phyloP scores from a whole-genome alignment of 2,329 filamentous ascomycete genomes.

The Parastagonospora nodorum region DNA sequence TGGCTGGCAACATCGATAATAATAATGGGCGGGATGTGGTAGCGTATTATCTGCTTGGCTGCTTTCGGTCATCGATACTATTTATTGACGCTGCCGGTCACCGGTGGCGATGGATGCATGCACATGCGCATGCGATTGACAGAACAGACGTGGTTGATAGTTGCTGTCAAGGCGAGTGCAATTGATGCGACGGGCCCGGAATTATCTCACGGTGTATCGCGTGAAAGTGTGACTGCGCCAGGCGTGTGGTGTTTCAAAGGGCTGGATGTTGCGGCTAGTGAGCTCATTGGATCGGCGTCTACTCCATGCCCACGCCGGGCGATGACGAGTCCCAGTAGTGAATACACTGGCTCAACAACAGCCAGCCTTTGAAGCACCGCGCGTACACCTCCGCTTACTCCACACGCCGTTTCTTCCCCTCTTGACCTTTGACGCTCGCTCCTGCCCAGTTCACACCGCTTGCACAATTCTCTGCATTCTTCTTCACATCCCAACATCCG shows the following conservation, averaged over 20 bases:
- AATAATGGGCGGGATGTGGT: too few species aligned
- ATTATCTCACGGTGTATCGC: background rate
- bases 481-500: background rate
- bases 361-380: conserved; percentile 4
- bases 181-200: background rate
- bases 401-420: background rate
- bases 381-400: conserved; percentile 5
- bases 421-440: conserved; percentile 5
- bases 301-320: conserved; percentile 1
- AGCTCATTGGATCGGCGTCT: conserved; percentile 6
- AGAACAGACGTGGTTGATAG: too few species aligned
- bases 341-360: conserved; percentile 9
- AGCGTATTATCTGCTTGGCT: too few species aligned
- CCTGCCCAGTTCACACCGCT: background rate
- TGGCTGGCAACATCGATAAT: too few species aligned
- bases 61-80: too few species aligned
- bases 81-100: too few species aligned
- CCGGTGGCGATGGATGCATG: too few species aligned
- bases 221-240: background rate
- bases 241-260: conserved; percentile 5
- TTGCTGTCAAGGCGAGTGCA: background rate
- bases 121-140: too few species aligned
- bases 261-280: conserved; percentile 2
- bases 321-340: conserved; percentile 10
- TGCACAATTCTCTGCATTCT: background rate